phyloP scores from a whole-genome alignment of 257 asterid species.

The Linderniella brevidens region DNA sequence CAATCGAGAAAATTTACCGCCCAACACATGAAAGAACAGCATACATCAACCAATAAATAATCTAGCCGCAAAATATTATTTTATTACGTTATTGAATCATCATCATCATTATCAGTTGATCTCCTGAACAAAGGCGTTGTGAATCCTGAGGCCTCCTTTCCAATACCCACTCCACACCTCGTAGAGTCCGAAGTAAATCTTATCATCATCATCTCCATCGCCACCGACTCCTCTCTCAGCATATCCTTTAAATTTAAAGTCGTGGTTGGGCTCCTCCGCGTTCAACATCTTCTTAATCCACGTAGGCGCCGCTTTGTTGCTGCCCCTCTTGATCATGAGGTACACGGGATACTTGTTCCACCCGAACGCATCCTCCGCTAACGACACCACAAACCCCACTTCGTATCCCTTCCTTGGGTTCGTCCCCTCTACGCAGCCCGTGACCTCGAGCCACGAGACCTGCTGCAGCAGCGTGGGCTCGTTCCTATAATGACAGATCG shows the following conservation, averaged over 20 bases:
- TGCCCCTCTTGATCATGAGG: constrained; percentile 19
- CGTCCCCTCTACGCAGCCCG: constrained; percentile 8
- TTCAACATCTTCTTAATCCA: constrained; percentile 6
- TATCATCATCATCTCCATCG: not conserved
- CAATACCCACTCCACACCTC: constrained; percentile 43
- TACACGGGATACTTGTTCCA: constrained; percentile 13
- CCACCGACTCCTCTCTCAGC: not conserved
- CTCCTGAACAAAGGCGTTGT: constrained; percentile 14
- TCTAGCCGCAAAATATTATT: too few species aligned
- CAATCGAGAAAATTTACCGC: too few species aligned
- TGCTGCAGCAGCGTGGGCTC: constrained; percentile 8
- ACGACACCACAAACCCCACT: constrained; percentile 11
- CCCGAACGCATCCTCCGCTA: constrained; percentile 18
- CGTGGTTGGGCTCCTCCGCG: too few species aligned
- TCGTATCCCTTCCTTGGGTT: constrained; percentile 2
- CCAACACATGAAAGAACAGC: too few species aligned
- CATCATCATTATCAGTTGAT: too few species aligned
- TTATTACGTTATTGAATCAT: too few species aligned
- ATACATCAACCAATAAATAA: too few species aligned
- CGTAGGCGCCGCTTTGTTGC: constrained; percentile 1
- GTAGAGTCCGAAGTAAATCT: constrained; percentile 21
- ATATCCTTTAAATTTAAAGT: not conserved
- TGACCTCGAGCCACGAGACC: constrained; percentile 24
- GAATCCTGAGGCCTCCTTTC: constrained; percentile 39
- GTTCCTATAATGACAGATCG: not conserved